phyloP scores from a whole-genome alignment of 306 rosid species.

The Castanea mollissima region DNA sequence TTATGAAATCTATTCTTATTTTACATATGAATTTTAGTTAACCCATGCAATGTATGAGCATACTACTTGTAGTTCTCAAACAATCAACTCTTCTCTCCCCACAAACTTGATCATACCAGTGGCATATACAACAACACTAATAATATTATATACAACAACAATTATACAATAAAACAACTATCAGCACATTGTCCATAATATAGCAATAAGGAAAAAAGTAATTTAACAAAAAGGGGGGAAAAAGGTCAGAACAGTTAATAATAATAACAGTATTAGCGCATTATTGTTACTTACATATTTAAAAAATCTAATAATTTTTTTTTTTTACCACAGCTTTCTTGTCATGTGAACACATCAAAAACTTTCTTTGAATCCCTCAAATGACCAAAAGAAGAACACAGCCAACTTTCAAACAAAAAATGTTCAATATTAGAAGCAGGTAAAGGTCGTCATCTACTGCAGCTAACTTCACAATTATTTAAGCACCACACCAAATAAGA shows the following conservation, averaged over 20 bases:
- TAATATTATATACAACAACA: background rate
- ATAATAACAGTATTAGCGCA: background rate
- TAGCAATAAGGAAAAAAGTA: background rate
- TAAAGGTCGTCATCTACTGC: background rate
- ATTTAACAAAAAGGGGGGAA: background rate
- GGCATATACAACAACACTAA: background rate
- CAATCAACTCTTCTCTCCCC: background rate
- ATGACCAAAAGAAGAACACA: background rate
- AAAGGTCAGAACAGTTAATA: background rate
- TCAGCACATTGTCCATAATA: background rate
- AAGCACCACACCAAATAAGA: background rate
- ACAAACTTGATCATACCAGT: background rate
- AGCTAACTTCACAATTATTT: background rate
- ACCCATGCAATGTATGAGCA: too few relatives aligned
- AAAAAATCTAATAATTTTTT: background rate
- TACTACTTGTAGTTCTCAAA: background rate
- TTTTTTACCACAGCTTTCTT: background rate
- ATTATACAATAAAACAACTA: background rate
- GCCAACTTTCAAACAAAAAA: background rate
- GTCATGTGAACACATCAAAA: background rate
- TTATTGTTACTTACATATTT: background rate
- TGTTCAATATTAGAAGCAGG: background rate
- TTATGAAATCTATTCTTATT: too few relatives aligned
- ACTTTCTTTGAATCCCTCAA: background rate
- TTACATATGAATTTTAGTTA: too few relatives aligned